phyloP scores from a whole-genome alignment of 306 rosid genomes.

The Quercus cerris region DNA sequence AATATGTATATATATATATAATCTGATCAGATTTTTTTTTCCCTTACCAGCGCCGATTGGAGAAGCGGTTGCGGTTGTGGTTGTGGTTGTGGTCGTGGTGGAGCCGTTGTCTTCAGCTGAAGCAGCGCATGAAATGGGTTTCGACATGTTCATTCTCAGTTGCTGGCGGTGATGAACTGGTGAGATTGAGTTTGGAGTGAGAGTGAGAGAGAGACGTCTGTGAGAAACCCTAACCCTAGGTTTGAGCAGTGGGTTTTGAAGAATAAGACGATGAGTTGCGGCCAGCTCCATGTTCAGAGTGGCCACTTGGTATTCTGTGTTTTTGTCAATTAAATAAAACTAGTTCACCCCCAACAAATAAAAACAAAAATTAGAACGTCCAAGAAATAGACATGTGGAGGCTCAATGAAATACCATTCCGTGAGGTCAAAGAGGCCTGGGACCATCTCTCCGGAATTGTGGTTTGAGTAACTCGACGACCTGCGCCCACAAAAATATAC shows the following conservation, averaged over 20 bases:
- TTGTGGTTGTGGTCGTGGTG: background rate
- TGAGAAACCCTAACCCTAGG: conserved; percentile 40
- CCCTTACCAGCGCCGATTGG: conserved; percentile 42
- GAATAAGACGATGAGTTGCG: conserved; percentile 37
- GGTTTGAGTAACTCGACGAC: too few species aligned
- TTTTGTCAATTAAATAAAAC: too few species aligned
- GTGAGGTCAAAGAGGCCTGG: background rate
- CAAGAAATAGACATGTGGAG: background rate
- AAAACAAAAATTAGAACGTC: background rate
- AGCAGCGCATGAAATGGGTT: conserved; percentile 39
- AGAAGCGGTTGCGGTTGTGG: conserved; percentile 26
- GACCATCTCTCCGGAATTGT: background rate
- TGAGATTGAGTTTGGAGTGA: conserved; percentile 17
- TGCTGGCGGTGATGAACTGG: conserved; percentile 21
- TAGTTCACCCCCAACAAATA: background rate
- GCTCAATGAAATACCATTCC: background rate
- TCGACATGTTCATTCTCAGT: conserved; percentile 24
- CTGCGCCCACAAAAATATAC: too few species aligned
- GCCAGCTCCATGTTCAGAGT: conserved; percentile 45
- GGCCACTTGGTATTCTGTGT: too few species aligned
- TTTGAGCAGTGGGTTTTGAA: conserved; percentile 33
- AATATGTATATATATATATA: background rate
- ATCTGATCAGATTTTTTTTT: background rate
- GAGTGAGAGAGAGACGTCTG: conserved; percentile 5
- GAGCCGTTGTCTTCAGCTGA: conserved; percentile 34